Conservation (phyloP, 768 basidiomycete species). For the Leccinum subtestaceum region DNA sequence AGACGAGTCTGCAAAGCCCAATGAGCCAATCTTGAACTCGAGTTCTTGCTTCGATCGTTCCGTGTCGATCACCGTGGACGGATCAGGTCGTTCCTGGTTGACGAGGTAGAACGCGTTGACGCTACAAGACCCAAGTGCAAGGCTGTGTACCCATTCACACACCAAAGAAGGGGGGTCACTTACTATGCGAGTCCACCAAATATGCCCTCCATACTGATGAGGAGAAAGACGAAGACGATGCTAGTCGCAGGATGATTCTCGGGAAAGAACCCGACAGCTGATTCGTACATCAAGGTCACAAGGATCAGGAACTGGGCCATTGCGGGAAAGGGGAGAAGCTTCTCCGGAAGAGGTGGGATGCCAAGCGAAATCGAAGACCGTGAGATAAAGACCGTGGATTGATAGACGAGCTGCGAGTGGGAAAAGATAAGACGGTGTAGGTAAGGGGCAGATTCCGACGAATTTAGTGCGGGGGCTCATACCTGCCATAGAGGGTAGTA, state of each 20-base stretch:
- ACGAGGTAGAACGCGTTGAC: slow-evolving; percentile 86
- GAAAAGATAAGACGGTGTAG: background rate
- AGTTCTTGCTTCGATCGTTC: slow-evolving; percentile 71
- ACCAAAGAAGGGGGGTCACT: slow-evolving; percentile 22
- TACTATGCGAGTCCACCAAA: slow-evolving; percentile 93
- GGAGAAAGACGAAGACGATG: slow-evolving; percentile 63
- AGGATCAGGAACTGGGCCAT: slow-evolving; percentile 69
- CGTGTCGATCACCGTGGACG: slow-evolving; percentile 43
- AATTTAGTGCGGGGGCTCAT: slow-evolving; percentile 18
- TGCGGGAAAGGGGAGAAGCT: slow-evolving; percentile 71
- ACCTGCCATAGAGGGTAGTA: slow-evolving; percentile 97
- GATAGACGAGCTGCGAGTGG: slow-evolving; percentile 66
- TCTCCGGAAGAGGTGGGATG: slow-evolving; percentile 70
- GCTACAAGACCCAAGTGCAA: slow-evolving; percentile 36
- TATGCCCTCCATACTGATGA: slow-evolving; percentile 86
- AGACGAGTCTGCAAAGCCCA: slow-evolving; percentile 80
- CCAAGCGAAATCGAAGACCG: slow-evolving; percentile 88
- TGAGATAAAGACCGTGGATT: slow-evolving; percentile 89
- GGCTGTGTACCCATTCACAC: background rate
- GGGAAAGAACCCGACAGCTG: slow-evolving; percentile 63
- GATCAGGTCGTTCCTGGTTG: slow-evolving; percentile 65
- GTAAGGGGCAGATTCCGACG: slow-evolving; percentile 2
- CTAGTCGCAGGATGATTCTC: slow-evolving; percentile 42
- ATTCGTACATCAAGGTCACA: slow-evolving; percentile 58
- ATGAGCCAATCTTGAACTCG: slow-evolving; percentile 88